These are phyloP conservation scores for Galerina marginata DNA, from an alignment of 768 basidiomycete genomes.

Conservation along the genomic window DNA sequence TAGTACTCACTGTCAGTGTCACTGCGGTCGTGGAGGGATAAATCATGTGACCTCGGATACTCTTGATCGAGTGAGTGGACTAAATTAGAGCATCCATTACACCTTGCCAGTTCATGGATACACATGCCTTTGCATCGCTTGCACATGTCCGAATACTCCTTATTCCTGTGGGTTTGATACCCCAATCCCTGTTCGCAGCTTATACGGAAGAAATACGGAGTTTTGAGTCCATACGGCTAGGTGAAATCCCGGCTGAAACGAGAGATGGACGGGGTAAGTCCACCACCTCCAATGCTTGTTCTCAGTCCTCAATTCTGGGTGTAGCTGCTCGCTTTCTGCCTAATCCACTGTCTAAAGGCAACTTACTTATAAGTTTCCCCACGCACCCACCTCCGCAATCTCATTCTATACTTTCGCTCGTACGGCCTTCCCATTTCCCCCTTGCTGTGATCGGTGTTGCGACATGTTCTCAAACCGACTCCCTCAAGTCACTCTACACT, in stretches of 20 bases:
- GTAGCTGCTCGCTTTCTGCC: constrained; percentile 82
- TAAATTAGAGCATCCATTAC: not conserved
- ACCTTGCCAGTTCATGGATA: constrained; percentile 55
- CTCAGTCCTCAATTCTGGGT: constrained; percentile 8
- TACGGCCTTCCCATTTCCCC: constrained; percentile 83
- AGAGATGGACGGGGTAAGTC: constrained; percentile 76
- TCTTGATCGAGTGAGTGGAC: not conserved
- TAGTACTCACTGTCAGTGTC: too few species aligned
- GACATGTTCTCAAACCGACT: constrained; percentile 61
- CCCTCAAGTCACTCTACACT: constrained; percentile 56
- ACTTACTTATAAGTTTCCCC: constrained; percentile 80
- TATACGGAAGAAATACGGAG: constrained; percentile 77
- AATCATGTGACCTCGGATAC: too few species aligned
- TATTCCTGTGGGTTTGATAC: constrained; percentile 82
- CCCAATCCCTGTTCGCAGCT: constrained; percentile 68
- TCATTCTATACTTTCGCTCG: constrained; percentile 69
- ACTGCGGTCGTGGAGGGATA: too few species aligned
- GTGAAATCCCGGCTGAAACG: constrained; percentile 81
- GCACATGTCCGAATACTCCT: constrained; percentile 87
- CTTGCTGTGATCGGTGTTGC: constrained; percentile 90
- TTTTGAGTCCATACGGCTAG: constrained; percentile 75
- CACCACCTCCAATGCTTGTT: not conserved
- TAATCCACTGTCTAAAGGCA: constrained; percentile 72
- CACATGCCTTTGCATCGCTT: constrained; percentile 77
- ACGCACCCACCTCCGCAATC: constrained; percentile 76